Conservation (phyloP, 805 yeast genomes). For the Suhomyces pyralidae region DNA sequence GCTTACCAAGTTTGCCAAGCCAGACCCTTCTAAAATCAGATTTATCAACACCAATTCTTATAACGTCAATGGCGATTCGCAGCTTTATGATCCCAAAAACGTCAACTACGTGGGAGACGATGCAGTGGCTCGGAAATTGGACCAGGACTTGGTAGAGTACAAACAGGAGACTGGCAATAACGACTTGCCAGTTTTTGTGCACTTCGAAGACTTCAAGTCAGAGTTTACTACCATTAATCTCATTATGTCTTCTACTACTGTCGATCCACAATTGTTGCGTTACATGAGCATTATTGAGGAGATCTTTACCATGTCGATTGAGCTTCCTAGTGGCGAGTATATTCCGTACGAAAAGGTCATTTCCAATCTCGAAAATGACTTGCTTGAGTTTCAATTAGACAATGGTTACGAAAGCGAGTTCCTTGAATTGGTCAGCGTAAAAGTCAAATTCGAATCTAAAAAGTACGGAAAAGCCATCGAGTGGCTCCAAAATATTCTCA, state of each 20-base stretch:
- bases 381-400: slow-evolving; percentile 56
- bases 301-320: slow-evolving; percentile 70
- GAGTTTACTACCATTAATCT: slow-evolving; percentile 72
- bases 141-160: slow-evolving; percentile 14
- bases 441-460: slow-evolving; percentile 55
- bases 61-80: slow-evolving; percentile 43
- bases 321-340: slow-evolving; percentile 54
- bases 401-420: slow-evolving; percentile 58
- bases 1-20: slow-evolving; percentile 58
- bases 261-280: slow-evolving; percentile 55
- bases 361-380: slow-evolving; percentile 65
- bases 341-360: slow-evolving; percentile 77
- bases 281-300: slow-evolving; percentile 63
- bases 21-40: slow-evolving; percentile 70
- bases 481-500: slow-evolving; percentile 71
- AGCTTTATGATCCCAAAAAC: slow-evolving; percentile 14
- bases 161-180: slow-evolving; percentile 24
- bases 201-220: slow-evolving; percentile 76
- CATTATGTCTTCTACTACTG: slow-evolving; percentile 52
- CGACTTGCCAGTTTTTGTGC: slow-evolving; percentile 65
- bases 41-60: slow-evolving; percentile 71
- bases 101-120: slow-evolving; percentile 29
- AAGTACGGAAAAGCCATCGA: slow-evolving; percentile 68
- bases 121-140: slow-evolving; percentile 13
- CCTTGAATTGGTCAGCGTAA: slow-evolving; percentile 63